A percentile compares a stretch with the other conserved stretches of the same genome.
Evolutionary conservation across 768 basidiomycete genomes (phyloP).

Genomic region (Tulasnella sp.): DNA sequence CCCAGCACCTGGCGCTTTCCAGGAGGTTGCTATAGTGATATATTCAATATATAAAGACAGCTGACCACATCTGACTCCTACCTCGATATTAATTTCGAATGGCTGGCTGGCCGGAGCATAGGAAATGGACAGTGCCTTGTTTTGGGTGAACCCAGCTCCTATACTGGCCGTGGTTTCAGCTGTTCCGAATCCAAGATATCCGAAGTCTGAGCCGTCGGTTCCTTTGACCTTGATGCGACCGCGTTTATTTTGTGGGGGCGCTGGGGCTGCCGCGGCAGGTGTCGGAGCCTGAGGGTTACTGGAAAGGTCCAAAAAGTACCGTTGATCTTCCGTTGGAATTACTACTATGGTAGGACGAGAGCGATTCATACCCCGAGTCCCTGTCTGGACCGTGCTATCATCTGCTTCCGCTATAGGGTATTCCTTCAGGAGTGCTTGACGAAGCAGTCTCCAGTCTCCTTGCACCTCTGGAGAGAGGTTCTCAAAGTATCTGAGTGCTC

Average conservation of each 20-base stretch:
- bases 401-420: neutral
- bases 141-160: neutral
- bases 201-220: neutral
- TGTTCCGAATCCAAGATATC: neutral
- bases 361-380: neutral
- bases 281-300: neutral
- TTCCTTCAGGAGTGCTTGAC: neutral
- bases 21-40: neutral
- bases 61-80: neutral
- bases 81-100: neutral
- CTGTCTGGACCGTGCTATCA: neutral
- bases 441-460: slow-evolving; percentile 11
- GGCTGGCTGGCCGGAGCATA: neutral
- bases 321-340: neutral
- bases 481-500: neutral
- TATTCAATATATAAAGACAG: neutral
- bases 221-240: neutral
- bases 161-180: neutral
- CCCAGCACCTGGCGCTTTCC: neutral
- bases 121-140: neutral
- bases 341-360: too few relatives aligned
- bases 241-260: neutral
- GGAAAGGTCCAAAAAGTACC: neutral
- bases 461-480: neutral
- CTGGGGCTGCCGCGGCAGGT: neutral